Evolutionary conservation across 805 yeast species (phyloP), one percentile per base, ranked within the genome.

Genomic region (Teunomyces tritomae): DNA sequence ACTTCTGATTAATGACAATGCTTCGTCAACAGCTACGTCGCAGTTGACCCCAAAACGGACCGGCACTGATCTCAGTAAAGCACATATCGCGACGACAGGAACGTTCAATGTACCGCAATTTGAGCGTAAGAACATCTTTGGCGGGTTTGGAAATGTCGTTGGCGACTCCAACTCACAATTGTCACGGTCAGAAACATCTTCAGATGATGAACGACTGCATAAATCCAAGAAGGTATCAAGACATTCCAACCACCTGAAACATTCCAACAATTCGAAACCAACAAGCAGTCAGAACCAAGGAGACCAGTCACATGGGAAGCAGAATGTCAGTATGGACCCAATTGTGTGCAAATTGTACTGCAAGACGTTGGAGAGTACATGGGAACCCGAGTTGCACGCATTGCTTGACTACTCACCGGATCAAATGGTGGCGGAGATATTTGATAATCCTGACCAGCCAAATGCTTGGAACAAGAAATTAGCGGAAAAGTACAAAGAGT

Each of bases 351-450:
- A 67, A 34, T 62, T 82, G 5, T 80, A 80, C 53, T 75, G 77
- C 47, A 77, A 73, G 52, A 76, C 84, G 1, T 72, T 83, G 50
- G 83, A 83, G 49, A 63, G 78, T 29, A 74, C 83, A 0, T 84
- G 89, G 89, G 87, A 82, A 47, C 77, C 76, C 0, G 73, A 71
- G 43, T 57, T 73, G 34, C 65, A 64, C 60, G 70, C 70, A 47
- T 63, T 67, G 40, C 60, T 71, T 80, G 87, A 68, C 71, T 74
- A 62, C 43, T 71, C 83, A 9, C 92, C 96, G 0, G 76, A 77
- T 43, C 87, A 84, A 49, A 80, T 91, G 52, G 75, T 90, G 8
- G 82, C 82, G 28, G 95, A 89, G 63, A 85, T 91, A 2, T 77
- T 88, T 48, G 75, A 78, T 27, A 86, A 87, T 28, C 87, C 88